Base-by-base conservation (phyloP, 306 rosid species). In the Clitoria ternatea region DNA sequence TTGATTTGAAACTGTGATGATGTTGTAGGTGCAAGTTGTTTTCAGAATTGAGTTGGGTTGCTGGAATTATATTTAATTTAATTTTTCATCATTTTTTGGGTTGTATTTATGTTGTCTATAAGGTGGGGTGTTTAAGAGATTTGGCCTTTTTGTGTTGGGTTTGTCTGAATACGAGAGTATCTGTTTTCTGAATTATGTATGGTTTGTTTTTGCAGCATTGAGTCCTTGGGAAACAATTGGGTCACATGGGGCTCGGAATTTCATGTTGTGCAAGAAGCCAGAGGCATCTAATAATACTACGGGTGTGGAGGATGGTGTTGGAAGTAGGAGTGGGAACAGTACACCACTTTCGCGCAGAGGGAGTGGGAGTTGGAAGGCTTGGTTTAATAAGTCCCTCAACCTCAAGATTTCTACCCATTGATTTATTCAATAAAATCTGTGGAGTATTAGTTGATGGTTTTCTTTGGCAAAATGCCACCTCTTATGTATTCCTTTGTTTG, bases 231-330 rank as follows among this genome's bases (percentile, higher is more conserved):
- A 80, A 0, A 75, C 81, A 56, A 94, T 94, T 54, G 99, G 99
- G 20, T 83, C 95, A 43, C 85, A 79, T 9, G 99, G 97, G 27
- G 82, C 88, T 27, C 68, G 99, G 22, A 94, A 86, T 71, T 94
- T 94, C 78, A 80, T 87, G 89, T 86, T 94, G 23, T 91, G 96
- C 85, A 91, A 83, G 91, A 89, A 89, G 79, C 92, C 96, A 39
- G 84, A 70, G 56, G 0, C 56, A 32, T 73, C 88, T n/a, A n/a
- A n/a, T n/a, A n/a, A n/a, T n/a, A n/a, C n/a, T 9, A 79, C 79
- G 35, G 68, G 49, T 61, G 74, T 44, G 13, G 69, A 24, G 0
- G 43, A 53, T 47, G 54, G 13, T 5, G 29, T 40, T 11, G 63
- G 5, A 33, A 18, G 6, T 24, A 49, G 2, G 5, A 52, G 22